Evolutionary conservation across 257 asterid genomes (phyloP).

Genomic region (Fraxinus americana): DNA sequence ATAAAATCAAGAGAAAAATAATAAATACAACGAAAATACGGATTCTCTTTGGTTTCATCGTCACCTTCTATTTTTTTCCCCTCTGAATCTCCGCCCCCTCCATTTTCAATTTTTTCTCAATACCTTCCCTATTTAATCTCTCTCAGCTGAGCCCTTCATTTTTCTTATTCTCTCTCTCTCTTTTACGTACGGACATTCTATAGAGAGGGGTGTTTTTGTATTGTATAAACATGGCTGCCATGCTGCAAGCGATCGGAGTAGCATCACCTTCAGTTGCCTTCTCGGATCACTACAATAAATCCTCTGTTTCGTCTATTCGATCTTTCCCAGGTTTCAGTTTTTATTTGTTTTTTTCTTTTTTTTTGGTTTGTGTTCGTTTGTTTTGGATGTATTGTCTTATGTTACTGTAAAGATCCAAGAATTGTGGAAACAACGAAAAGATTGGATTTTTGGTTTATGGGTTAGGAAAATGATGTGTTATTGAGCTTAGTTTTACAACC

Average conservation of each 20-base stretch:
- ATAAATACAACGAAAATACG: not conserved
- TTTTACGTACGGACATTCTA: not conserved
- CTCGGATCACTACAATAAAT: conserved; percentile 49
- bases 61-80: not conserved
- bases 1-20: not conserved
- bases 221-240: conserved; percentile 22
- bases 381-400: not conserved
- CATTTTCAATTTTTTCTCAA: not conserved
- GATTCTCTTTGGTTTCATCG: not conserved
- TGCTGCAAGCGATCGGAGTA: conserved; percentile 53
- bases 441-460: conserved; percentile 18
- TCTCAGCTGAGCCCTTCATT: not conserved
- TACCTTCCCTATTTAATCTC: not conserved
- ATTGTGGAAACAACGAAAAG: not conserved
- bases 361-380: not conserved
- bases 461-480: not conserved
- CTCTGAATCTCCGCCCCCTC: conserved; percentile 7
- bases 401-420: not conserved
- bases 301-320: conserved; percentile 23
- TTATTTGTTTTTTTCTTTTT: not conserved
- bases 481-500: conserved; percentile 4
- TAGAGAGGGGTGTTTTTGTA: not conserved
- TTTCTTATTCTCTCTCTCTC: conserved; percentile 14
- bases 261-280: conserved; percentile 43
- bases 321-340: conserved; percentile 15